Evolutionary conservation across 176 grass and related monocot genomes (phyloP), one percentile per base, ranked within the genome.

Genomic region (Rhipidocladum racemiflorum): DNA sequence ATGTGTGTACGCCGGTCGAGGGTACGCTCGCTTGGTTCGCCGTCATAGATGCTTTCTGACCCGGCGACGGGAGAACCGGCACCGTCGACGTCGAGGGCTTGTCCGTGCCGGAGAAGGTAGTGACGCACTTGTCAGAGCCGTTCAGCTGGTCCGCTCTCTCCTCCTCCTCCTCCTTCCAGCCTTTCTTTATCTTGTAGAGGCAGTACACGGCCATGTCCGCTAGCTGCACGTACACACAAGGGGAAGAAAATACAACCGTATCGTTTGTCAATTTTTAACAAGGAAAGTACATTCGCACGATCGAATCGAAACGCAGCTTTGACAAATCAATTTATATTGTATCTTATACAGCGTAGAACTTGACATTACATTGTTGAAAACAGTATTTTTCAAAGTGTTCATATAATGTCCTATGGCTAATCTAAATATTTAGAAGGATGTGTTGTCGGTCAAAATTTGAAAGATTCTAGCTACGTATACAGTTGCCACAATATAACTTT

Each of bases 141-240:
- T 15, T 48, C 45, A 16, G 45, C 45, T 15, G 45, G 45, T 48
- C 66, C 32, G 2, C 18, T 25, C 21, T 35, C 9, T 6, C 18
- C 2, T 84, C 30, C 51, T 34, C 32, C 32, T 34, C 2, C 30
- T 2, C 32, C 32, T 32, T 21, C 30, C 30, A 4, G 23, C 29
- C 40, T 30, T 21, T 56, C 15, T 43, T 54, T 29, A 70, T 23
- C 53, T 23, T 82, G 71, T 87, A 82, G 16, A 87, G 63, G 23
- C 85, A 63, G 78, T 87, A 87, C 85, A 76, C 36, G 42, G 85
- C 85, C 29, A 82, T 12, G 9, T 49, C 23, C 50, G 55, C 17
- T 17, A 39, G 20, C 85, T 81, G 57, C 24, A 44, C 45, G 14
- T 13, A 16, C 76, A 18, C 18, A 25, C 32, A 8, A 68, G 16